Evolutionary conservation across 129 eudicot species (phyloP).

Genomic region (Artemisia annua): DNA sequence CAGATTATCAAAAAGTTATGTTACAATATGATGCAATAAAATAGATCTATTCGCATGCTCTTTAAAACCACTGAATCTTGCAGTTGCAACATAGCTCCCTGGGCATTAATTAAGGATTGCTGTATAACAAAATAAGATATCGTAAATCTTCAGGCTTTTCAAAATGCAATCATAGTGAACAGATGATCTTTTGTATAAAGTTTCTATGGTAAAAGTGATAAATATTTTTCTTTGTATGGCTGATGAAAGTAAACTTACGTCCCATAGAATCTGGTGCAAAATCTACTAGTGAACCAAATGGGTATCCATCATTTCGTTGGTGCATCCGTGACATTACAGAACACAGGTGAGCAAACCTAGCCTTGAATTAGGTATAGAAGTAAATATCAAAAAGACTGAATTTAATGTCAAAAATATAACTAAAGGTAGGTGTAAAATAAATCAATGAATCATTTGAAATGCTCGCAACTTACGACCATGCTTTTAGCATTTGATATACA

Average conservation of each 20-base stretch:
- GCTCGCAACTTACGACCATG: not conserved
- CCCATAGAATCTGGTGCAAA: slow-evolving; percentile 95
- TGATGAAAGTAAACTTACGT: slow-evolving; percentile 54
- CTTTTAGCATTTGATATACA: not conserved
- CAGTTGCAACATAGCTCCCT: slow-evolving; percentile 58
- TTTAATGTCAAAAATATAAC: not conserved
- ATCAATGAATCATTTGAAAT: not conserved
- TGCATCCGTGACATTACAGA: slow-evolving; percentile 98
- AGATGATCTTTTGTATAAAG: too few species aligned
- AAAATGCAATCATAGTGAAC: not conserved
- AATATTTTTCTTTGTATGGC: too few species aligned
- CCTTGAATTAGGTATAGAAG: slow-evolving; percentile 39
- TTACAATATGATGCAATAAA: too few species aligned
- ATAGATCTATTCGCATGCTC: slow-evolving; percentile 45
- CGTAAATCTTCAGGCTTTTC: not conserved
- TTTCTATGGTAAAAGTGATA: too few species aligned
- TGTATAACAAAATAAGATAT: slow-evolving; percentile 39
- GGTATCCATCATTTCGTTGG: slow-evolving; percentile 92
- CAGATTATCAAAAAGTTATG: too few species aligned
- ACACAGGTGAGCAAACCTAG: slow-evolving; percentile 94
- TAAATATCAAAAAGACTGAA: not conserved
- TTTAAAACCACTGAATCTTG: slow-evolving; percentile 57
- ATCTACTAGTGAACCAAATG: slow-evolving; percentile 97
- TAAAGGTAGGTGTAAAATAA: not conserved
- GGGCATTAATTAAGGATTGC: slow-evolving; percentile 57